Percentiles rank a stretch among this genome's conserved stretches.
Conservation (phyloP, 441 rosid genomes). For the Sinapis alba region DNA sequence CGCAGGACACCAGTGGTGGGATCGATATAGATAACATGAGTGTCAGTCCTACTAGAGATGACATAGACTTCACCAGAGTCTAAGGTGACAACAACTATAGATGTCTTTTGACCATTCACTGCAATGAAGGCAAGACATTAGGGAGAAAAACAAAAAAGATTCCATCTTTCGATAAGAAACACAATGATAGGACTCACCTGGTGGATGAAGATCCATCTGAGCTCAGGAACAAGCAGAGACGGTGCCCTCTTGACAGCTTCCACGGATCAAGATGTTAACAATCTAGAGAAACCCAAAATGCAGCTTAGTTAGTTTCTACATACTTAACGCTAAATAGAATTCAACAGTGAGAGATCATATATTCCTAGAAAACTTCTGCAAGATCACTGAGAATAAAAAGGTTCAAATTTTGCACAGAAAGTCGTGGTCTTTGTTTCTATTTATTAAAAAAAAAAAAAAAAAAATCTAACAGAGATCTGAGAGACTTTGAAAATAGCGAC, state of each 20-base stretch:
- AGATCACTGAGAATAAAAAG: background rate
- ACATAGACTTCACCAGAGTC: slow-evolving; percentile 81
- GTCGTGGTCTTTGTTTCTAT: background rate
- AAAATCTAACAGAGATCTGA: slow-evolving; percentile 20
- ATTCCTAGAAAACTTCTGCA: background rate
- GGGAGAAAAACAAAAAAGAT: background rate
- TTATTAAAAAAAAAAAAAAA: no score
- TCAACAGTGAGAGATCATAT: background rate
- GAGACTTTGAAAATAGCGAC: slow-evolving; percentile 2
- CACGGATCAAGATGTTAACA: slow-evolving; percentile 8
- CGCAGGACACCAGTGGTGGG: slow-evolving; percentile 86
- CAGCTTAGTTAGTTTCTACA: background rate
- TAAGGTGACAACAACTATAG: slow-evolving; percentile 71
- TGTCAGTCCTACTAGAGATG: slow-evolving; percentile 64
- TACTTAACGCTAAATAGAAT: background rate
- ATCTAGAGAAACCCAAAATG: slow-evolving; percentile 18
- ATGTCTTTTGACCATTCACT: slow-evolving; percentile 69
- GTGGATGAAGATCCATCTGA: slow-evolving; percentile 65
- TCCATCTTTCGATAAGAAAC: background rate
- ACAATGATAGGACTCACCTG: slow-evolving; percentile 33
- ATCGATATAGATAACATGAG: slow-evolving; percentile 87
- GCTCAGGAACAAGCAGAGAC: slow-evolving; percentile 25
- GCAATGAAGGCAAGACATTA: slow-evolving; percentile 27
- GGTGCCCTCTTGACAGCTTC: background rate
- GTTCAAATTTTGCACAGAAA: background rate